A percentile compares a stretch with the other conserved stretches of the same genome.
Evolutionary conservation across 805 yeast species (phyloP).

Genomic region (Torulaspora maleeae): DNA sequence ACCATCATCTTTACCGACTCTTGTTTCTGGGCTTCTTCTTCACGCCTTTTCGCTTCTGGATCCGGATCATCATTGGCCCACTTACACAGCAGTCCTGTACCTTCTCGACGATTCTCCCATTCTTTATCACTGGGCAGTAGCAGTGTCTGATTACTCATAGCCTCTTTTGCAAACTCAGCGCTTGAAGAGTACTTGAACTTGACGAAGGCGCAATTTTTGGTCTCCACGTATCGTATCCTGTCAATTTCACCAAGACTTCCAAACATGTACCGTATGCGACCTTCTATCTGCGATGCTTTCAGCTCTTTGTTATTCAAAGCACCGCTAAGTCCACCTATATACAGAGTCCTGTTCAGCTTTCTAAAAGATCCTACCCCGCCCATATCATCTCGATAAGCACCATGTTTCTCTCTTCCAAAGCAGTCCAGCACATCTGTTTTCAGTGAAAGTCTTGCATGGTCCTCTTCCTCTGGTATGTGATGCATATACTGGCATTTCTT

Average conservation of each 20-base stretch:
- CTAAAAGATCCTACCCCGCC: slow-evolving; percentile 84
- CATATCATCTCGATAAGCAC: slow-evolving; percentile 87
- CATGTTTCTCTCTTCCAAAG: slow-evolving; percentile 84
- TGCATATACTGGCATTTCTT: slow-evolving; percentile 72
- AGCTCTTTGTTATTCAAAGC: slow-evolving; percentile 39
- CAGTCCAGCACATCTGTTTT: slow-evolving; percentile 56
- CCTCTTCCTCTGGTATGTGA: slow-evolving; percentile 61
- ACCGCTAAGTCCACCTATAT: slow-evolving; percentile 56
- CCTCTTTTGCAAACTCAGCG: slow-evolving; percentile 95
- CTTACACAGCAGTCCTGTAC: slow-evolving; percentile 43
- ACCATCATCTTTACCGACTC: slow-evolving; percentile 26
- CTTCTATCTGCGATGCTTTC: slow-evolving; percentile 37
- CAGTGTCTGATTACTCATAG: slow-evolving; percentile 80
- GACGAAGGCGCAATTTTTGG: slow-evolving; percentile 72
- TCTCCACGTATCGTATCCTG: slow-evolving; percentile 54
- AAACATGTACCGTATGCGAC: slow-evolving; percentile 44
- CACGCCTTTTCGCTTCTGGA: slow-evolving; percentile 41
- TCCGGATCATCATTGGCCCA: slow-evolving; percentile 93
- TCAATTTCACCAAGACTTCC: slow-evolving; percentile 73
- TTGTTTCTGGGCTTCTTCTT: slow-evolving; percentile 27
- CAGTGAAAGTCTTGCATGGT: slow-evolving; percentile 50
- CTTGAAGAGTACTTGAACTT: slow-evolving; percentile 60
- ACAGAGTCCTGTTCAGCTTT: slow-evolving; percentile 65
- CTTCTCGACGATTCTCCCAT: slow-evolving; percentile 53
- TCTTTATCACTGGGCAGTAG: slow-evolving; percentile 39